A percentile compares a stretch with the other conserved stretches of the same genome.
Conservation (phyloP, 2,329 filamentous ascomycete genomes). For the Arthroderma uncinatum region DNA sequence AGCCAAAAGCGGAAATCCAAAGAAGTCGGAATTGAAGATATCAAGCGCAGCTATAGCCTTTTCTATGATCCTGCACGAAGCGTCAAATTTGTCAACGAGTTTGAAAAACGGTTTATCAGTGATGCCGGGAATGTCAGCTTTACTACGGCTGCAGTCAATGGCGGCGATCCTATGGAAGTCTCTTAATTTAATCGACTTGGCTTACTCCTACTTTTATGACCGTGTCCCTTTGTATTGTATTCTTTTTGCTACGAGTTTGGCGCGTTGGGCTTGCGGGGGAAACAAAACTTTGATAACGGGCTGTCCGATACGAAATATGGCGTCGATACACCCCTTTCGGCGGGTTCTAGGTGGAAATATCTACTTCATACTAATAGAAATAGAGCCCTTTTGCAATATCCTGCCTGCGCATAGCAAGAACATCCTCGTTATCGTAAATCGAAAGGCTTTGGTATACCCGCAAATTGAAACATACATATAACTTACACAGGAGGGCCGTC, state of each 20-base stretch:
- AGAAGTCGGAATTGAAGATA: slow-evolving; percentile 75
- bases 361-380: background rate
- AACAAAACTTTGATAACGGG: background rate
- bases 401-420: background rate
- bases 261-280: slow-evolving; percentile 8
- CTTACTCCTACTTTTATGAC: slow-evolving; percentile 12
- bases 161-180: slow-evolving; percentile 59
- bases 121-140: slow-evolving; percentile 73
- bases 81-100: slow-evolving; percentile 80
- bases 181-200: slow-evolving; percentile 35
- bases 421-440: too few species aligned
- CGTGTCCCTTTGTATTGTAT: slow-evolving; percentile 12
- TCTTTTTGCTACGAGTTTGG: slow-evolving; percentile 6
- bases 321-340: background rate
- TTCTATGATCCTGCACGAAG: slow-evolving; percentile 87
- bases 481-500: background rate
- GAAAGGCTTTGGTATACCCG: background rate
- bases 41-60: slow-evolving; percentile 83
- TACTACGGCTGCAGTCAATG: slow-evolving; percentile 32
- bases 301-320: background rate
- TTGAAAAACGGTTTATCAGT: slow-evolving; percentile 85
- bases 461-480: background rate
- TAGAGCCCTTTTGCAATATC: background rate
- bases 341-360: background rate
- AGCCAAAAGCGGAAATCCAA: slow-evolving; percentile 74